Base-by-base conservation (phyloP, 2,329 filamentous ascomycete species). In the Raffaelea ambrosiae region DNA sequence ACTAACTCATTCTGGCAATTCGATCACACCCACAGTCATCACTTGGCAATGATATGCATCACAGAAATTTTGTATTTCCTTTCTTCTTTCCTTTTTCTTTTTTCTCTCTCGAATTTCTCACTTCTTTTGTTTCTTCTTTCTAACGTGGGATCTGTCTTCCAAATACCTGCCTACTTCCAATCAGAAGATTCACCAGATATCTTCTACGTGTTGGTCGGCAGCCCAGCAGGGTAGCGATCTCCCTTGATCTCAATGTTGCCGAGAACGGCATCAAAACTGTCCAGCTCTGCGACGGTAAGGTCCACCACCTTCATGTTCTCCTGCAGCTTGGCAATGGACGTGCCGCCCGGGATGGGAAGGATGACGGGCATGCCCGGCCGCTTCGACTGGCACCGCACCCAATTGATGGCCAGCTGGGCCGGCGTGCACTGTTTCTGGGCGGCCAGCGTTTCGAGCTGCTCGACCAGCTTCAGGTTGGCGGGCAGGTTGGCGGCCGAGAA, bases 381-480 rank as follows among this genome's bases (percentile, higher is more conserved):
- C 47, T 35, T 31, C 2, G 49, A 50, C 53, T 77, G 74, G 4
- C 66, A 67, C 48, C 77, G 54, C 50, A 79, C 54, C 76, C 77
- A 81, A 2, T 76, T 76, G 45, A 81, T 64, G 5, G 76, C 72
- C 20, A 83, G 56, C 57, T 83, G 70, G 9, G 66, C 64, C 0
- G 72, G 51, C 0, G 77, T 78, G 45, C 65, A 66, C 1, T 64
- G 64, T 58, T 78, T 79, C 48, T 63, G 62, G 49, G 63, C 52
- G 0, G 76, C 76, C 7, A 79, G 56, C 14, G 59, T 61, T 8
- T 63, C 61, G 45, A 81, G 64, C 26, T 61, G 58, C 31, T 73
- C 67, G 3, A 76, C 69, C 2, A 79, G 55, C 54, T 67, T 58
- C 22, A 77, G 48, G 53, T 79, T 79, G 54, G 71, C 69, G 7